A percentile compares a stretch with the other conserved stretches of the same genome.
Conservation (phyloP, 768 basidiomycete genomes). For the Auriscalpium orientale region DNA sequence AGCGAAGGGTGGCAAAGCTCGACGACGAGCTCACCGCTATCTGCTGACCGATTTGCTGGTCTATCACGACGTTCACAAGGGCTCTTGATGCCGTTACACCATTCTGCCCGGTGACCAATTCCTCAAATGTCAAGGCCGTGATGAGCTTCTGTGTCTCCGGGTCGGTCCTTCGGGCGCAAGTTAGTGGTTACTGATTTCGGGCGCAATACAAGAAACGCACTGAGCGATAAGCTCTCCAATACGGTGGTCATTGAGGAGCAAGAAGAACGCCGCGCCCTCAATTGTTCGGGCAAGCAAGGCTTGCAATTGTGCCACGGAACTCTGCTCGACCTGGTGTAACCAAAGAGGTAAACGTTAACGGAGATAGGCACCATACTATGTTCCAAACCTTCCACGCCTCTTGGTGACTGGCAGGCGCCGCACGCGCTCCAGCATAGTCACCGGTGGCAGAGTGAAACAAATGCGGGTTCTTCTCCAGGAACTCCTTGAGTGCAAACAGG, state of each 20-base stretch:
- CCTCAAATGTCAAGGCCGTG: slow-evolving; percentile 70
- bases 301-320: slow-evolving; percentile 70
- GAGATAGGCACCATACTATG: neutral
- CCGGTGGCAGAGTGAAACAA: slow-evolving; percentile 78
- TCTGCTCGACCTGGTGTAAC: slow-evolving; percentile 61
- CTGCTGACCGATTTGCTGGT: slow-evolving; percentile 96
- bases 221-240: slow-evolving; percentile 77
- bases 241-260: slow-evolving; percentile 87
- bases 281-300: slow-evolving; percentile 76
- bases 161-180: slow-evolving; percentile 50
- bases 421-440: slow-evolving; percentile 51
- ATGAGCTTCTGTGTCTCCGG: slow-evolving; percentile 63
- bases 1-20: neutral
- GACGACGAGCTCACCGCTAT: slow-evolving; percentile 62
- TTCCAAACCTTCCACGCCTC: slow-evolving; percentile 78
- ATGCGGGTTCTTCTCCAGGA: slow-evolving; percentile 75
- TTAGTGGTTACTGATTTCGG: neutral
- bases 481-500: slow-evolving; percentile 65
- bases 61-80: slow-evolving; percentile 91
- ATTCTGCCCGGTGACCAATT: slow-evolving; percentile 74
- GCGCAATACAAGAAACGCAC: slow-evolving; percentile 35
- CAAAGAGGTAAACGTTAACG: slow-evolving; percentile 9
- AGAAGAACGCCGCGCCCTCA: slow-evolving; percentile 89
- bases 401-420: slow-evolving; percentile 55
- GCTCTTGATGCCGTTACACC: slow-evolving; percentile 86